phyloP scores from a whole-genome alignment of 2,329 filamentous ascomycete genomes.

The Pseudocercospora pini-densiflorae region DNA sequence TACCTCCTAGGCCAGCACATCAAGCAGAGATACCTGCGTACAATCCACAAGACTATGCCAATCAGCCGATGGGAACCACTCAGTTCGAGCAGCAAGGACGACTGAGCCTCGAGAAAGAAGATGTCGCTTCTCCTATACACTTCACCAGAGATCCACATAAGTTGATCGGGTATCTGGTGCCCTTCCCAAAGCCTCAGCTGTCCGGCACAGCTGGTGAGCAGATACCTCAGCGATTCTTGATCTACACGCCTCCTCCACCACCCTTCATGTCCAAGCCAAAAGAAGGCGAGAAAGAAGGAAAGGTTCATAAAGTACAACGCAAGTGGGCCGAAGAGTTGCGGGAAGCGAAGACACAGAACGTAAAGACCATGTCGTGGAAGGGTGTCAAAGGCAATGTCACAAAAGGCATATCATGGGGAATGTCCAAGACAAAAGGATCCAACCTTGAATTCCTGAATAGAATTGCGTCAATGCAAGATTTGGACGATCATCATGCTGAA shows the following conservation, averaged over 20 bases:
- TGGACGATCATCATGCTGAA: conserved; percentile 16
- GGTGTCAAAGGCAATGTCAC: conserved; percentile 49
- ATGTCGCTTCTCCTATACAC: conserved; percentile 40
- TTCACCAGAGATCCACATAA: conserved; percentile 49
- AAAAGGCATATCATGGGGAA: conserved; percentile 47
- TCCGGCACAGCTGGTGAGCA: conserved; percentile 30
- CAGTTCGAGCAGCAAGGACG: conserved; percentile 9
- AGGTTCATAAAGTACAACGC: conserved; percentile 50
- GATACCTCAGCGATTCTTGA: conserved; percentile 48
- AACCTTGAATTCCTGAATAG: conserved; percentile 52
- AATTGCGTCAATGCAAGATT: conserved; percentile 30
- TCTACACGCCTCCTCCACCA: conserved; percentile 52
- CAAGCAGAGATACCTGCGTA: conserved; percentile 14
- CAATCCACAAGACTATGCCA: conserved; percentile 23
- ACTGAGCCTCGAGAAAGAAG: conserved; percentile 23
- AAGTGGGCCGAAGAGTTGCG: conserved; percentile 53
- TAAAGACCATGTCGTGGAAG: conserved; percentile 50
- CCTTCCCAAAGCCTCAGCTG: conserved; percentile 49
- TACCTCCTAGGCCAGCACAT: conserved; percentile 12
- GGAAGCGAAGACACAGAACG: conserved; percentile 42
- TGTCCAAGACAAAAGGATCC: conserved; percentile 45
- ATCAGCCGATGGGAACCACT: conserved; percentile 14
- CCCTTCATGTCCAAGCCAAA: conserved; percentile 45
- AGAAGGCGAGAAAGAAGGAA: conserved; percentile 49
- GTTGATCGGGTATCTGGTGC: conserved; percentile 50